phyloP scores from a whole-genome alignment of 2,329 filamentous ascomycete species.

The Elsinoe batatas region DNA sequence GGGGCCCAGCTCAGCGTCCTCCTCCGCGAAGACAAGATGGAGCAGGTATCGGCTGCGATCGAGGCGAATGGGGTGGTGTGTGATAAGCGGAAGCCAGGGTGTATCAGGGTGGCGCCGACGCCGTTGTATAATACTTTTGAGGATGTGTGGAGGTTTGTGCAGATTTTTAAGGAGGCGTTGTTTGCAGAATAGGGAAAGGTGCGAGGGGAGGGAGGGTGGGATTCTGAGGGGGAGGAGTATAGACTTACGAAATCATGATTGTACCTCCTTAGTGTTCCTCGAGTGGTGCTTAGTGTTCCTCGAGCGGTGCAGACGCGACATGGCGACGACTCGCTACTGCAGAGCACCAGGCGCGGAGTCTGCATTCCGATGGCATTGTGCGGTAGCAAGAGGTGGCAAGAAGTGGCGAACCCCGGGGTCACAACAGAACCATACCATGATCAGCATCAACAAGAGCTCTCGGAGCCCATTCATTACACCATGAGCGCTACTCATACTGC shows the following conservation, averaged over 20 bases:
- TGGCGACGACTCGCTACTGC: too few species aligned
- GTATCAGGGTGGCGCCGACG: constrained; percentile 72
- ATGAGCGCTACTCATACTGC: not conserved
- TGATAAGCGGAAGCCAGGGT: constrained; percentile 77
- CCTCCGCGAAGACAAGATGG: constrained; percentile 58
- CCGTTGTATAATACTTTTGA: constrained; percentile 74
- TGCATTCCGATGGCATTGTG: too few species aligned
- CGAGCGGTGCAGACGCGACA: too few species aligned
- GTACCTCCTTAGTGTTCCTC: too few species aligned
- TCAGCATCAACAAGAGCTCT: not conserved
- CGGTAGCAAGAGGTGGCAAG: too few species aligned
- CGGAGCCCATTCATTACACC: not conserved
- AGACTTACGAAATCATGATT: not conserved
- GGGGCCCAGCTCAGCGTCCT: constrained; percentile 72
- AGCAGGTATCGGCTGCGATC: constrained; percentile 54
- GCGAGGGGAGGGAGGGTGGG: not conserved
- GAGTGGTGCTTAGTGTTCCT: too few species aligned
- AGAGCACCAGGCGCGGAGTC: too few species aligned
- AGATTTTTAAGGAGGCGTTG: constrained; percentile 44
- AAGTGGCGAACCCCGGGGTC: too few species aligned
- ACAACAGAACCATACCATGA: too few species aligned
- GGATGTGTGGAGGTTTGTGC: constrained; percentile 57
- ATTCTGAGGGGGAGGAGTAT: not conserved
- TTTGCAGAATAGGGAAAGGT: constrained; percentile 24
- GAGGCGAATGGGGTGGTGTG: constrained; percentile 62